phyloP scores from a whole-genome alignment of 2,329 filamentous ascomycete species.

The Alternaria postmessia region DNA sequence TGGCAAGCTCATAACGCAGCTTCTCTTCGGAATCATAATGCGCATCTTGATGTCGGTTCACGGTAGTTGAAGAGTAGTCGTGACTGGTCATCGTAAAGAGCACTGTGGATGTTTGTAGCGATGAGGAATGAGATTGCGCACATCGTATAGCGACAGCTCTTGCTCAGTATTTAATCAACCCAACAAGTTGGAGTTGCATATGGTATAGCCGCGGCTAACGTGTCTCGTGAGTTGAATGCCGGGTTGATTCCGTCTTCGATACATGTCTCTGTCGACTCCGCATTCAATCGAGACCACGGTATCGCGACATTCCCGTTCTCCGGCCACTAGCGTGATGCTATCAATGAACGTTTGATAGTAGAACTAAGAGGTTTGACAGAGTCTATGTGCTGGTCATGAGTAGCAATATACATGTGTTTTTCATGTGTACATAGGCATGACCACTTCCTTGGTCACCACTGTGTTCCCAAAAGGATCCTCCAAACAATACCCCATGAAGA shows the following conservation, averaged over 20 bases:
- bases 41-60: constrained; percentile 1
- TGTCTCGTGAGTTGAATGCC: background rate
- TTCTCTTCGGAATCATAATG: constrained; percentile 25
- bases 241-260: background rate
- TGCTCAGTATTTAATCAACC: background rate
- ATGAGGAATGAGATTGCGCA: background rate
- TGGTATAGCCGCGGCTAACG: background rate
- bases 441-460: background rate
- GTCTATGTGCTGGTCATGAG: background rate
- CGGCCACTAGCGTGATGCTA: background rate
- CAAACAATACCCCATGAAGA: background rate
- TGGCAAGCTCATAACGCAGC: constrained; percentile 24
- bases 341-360: background rate
- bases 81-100: background rate
- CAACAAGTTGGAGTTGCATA: background rate
- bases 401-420: background rate
- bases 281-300: background rate
- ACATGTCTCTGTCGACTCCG: background rate
- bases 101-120: background rate
- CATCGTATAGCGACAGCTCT: background rate
- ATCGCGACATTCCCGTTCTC: background rate
- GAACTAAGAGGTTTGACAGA: background rate
- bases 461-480: background rate
- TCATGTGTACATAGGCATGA: background rate
- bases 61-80: background rate